Evolutionary conservation across 306 rosid species (phyloP).

Genomic region (Corylus americana): DNA sequence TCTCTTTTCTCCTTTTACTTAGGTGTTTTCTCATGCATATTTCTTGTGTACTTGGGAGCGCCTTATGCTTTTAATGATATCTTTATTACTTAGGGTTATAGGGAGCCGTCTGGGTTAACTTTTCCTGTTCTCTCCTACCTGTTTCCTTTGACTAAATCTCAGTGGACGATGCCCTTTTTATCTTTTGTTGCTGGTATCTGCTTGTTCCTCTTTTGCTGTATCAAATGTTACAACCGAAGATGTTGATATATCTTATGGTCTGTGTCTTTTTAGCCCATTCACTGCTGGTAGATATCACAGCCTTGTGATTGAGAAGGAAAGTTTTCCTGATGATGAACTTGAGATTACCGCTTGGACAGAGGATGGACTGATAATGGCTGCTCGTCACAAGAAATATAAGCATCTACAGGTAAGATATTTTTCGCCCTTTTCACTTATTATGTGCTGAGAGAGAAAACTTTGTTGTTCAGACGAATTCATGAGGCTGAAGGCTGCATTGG

Average conservation of each 20-base stretch:
- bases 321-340: slow-evolving; percentile 80
- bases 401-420: slow-evolving; percentile 61
- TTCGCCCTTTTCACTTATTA: slow-evolving; percentile 4
- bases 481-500: not conserved
- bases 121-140: not conserved
- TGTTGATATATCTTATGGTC: not conserved
- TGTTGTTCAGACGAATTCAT: not conserved
- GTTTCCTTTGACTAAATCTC: not conserved
- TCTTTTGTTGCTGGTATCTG: not conserved
- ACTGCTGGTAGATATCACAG: slow-evolving; percentile 95
- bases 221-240: not conserved
- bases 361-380: slow-evolving; percentile 96
- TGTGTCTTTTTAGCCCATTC: slow-evolving; percentile 66
- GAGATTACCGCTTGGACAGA: slow-evolving; percentile 92
- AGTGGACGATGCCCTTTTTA: not conserved
- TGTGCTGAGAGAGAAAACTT: not conserved
- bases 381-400: slow-evolving; percentile 80
- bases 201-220: not conserved
- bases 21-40: no score
- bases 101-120: not conserved
- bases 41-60: no score
- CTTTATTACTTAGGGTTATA: not conserved
- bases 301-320: slow-evolving; percentile 86
- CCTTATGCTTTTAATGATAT: no score
- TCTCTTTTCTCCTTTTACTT: no score